phyloP scores from a whole-genome alignment of 2,329 filamentous ascomycete genomes.

The Purpureocillium takamizusanense region DNA sequence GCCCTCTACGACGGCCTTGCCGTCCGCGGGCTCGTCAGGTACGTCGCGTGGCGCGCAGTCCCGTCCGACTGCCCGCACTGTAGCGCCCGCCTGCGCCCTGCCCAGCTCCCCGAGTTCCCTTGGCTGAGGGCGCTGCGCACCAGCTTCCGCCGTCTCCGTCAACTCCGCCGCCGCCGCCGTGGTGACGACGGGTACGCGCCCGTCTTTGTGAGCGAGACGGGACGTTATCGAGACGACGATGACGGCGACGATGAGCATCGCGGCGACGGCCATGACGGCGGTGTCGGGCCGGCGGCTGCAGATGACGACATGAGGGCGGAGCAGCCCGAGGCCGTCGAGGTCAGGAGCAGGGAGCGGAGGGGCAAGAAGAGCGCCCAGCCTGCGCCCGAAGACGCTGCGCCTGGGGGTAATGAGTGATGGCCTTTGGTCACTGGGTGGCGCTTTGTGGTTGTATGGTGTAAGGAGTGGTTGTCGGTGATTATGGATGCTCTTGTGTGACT shows the following conservation, averaged over 20 bases:
- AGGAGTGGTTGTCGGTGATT: too few species aligned
- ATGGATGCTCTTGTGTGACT: too few species aligned
- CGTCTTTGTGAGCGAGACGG: conserved; percentile 15
- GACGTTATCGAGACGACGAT: conserved; percentile 15
- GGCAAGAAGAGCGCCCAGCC: conserved; percentile 6
- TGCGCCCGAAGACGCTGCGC: background rate
- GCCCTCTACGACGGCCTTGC: conserved; percentile 30
- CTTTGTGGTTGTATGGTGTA: too few species aligned
- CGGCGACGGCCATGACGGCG: too few species aligned
- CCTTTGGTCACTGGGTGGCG: too few species aligned
- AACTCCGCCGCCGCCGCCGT: conserved; percentile 12
- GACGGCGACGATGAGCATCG: conserved; percentile 2
- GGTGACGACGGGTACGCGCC: conserved; percentile 7
- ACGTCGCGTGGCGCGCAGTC: conserved; percentile 27
- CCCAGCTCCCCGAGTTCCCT: conserved; percentile 23
- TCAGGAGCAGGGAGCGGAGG: conserved; percentile 14
- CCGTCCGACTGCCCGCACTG: conserved; percentile 32
- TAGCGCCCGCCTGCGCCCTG: conserved; percentile 25
- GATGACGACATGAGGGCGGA: conserved; percentile 6
- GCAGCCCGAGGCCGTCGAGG: conserved; percentile 13
- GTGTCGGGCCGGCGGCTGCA: background rate
- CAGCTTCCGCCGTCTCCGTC: too few species aligned
- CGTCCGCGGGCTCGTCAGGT: conserved; percentile 27
- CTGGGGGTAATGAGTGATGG: background rate
- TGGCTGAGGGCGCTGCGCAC: conserved; percentile 14